Evolutionary conservation across 2,329 filamentous ascomycete genomes (phyloP).

Genomic region (Ascomycota sp.): DNA sequence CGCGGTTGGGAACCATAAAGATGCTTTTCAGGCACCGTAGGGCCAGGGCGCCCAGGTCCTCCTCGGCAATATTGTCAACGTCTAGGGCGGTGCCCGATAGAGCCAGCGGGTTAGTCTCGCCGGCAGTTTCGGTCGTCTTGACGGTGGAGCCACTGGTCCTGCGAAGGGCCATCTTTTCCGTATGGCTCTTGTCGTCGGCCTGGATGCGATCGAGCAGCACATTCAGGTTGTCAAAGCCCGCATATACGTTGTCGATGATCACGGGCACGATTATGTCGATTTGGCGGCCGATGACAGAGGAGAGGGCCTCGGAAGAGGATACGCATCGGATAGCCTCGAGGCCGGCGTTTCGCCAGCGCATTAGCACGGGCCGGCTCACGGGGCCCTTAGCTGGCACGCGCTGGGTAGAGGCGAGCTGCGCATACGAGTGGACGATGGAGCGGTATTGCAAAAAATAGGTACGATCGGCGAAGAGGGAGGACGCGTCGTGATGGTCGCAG

Average conservation of each 20-base stretch:
- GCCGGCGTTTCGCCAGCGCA: slow-evolving; percentile 58
- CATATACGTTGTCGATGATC: slow-evolving; percentile 72
- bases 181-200: slow-evolving; percentile 46
- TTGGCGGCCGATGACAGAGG: slow-evolving; percentile 54
- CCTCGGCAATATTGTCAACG: slow-evolving; percentile 74
- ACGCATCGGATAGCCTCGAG: slow-evolving; percentile 65
- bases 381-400: slow-evolving; percentile 28
- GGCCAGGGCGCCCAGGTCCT: slow-evolving; percentile 69
- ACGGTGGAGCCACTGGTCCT: slow-evolving; percentile 67
- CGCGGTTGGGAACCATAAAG: slow-evolving; percentile 61
- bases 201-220: slow-evolving; percentile 46
- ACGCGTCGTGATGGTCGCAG: slow-evolving; percentile 72
- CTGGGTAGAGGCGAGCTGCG: slow-evolving; percentile 53
- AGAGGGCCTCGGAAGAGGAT: slow-evolving; percentile 59
- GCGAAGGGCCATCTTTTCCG: slow-evolving; percentile 40
- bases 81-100: slow-evolving; percentile 68
- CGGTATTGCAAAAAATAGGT: slow-evolving; percentile 68
- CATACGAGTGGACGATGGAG: slow-evolving; percentile 61
- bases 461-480: slow-evolving; percentile 68
- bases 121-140: slow-evolving; percentile 38
- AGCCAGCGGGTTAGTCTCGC: slow-evolving; percentile 46
- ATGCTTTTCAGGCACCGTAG: slow-evolving; percentile 74
- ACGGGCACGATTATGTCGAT: slow-evolving; percentile 64
- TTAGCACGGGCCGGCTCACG: slow-evolving; percentile 49
- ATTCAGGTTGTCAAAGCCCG: slow-evolving; percentile 46